phyloP scores from a whole-genome alignment of 176 grass and related monocot species.

The Lolium perenne region DNA sequence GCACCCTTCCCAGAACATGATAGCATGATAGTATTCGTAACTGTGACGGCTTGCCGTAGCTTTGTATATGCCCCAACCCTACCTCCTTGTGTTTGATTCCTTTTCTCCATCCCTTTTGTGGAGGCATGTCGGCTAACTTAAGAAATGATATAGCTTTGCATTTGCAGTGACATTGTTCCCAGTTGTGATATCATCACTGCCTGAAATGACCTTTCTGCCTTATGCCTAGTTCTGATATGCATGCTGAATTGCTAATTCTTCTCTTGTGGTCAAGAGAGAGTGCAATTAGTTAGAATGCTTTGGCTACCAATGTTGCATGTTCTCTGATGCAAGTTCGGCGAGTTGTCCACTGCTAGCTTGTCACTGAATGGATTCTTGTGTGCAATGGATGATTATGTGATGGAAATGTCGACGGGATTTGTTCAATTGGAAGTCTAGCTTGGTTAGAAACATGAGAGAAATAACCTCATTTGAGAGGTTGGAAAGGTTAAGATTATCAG shows the following conservation, averaged over 20 bases:
- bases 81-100: constrained; percentile 31
- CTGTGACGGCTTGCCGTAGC: constrained; percentile 4
- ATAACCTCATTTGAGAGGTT: constrained; percentile 17
- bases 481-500: not conserved
- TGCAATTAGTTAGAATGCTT: not conserved
- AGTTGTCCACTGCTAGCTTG: not conserved
- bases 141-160: constrained; percentile 46
- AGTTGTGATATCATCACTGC: constrained; percentile 29
- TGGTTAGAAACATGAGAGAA: not conserved
- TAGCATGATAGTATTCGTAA: constrained; percentile 43
- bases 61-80: constrained; percentile 46
- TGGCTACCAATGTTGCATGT: not conserved
- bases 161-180: constrained; percentile 24
- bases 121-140: constrained; percentile 35
- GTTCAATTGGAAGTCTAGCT: constrained; percentile 22
- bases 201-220: constrained; percentile 5
- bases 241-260: not conserved
- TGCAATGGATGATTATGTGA: not conserved
- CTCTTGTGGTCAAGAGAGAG: not conserved
- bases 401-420: constrained; percentile 3
- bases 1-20: constrained; percentile 22
- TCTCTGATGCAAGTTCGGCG: not conserved
- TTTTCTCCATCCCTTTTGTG: constrained; percentile 11
- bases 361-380: not conserved
- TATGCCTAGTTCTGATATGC: not conserved